These are phyloP conservation scores for Lentinula aciculospora DNA, from an alignment of 768 basidiomycete genomes.

Conservation along the genomic window DNA sequence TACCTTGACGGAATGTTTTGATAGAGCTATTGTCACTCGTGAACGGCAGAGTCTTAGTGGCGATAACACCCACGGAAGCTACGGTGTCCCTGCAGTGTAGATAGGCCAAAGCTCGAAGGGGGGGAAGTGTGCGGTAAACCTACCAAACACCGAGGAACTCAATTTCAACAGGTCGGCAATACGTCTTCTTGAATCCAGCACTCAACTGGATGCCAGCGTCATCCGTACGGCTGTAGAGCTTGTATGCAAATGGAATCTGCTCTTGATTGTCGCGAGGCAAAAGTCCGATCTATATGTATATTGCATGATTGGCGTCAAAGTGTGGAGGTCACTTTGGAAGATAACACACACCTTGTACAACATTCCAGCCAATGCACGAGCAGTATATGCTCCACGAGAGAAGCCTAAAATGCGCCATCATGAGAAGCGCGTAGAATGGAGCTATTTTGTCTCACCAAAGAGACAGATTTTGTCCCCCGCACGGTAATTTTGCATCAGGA, in stretches of 20 bases:
- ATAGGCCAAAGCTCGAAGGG: background rate
- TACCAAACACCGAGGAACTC: slow-evolving; percentile 81
- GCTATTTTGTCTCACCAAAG: background rate
- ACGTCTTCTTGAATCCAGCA: slow-evolving; percentile 68
- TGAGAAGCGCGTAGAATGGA: background rate
- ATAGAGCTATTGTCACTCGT: slow-evolving; percentile 57
- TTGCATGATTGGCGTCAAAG: too few species aligned
- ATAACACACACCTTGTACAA: slow-evolving; percentile 49
- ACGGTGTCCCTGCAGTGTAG: slow-evolving; percentile 64
- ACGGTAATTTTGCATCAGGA: slow-evolving; percentile 75
- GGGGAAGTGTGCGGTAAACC: slow-evolving; percentile 11
- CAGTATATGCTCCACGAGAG: slow-evolving; percentile 40
- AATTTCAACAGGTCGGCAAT: slow-evolving; percentile 60
- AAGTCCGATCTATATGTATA: slow-evolving; percentile 54
- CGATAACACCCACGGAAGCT: slow-evolving; percentile 65
- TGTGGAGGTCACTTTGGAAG: background rate
- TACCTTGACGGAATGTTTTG: slow-evolving; percentile 59
- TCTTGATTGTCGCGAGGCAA: slow-evolving; percentile 62
- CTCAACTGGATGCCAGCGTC: slow-evolving; percentile 38
- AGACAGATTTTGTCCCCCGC: slow-evolving; percentile 69
- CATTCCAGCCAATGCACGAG: slow-evolving; percentile 71
- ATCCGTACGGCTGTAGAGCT: slow-evolving; percentile 56
- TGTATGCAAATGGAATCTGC: slow-evolving; percentile 71
- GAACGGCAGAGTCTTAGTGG: slow-evolving; percentile 59
- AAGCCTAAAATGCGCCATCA: slow-evolving; percentile 1